Conservation (phyloP, 2,329 filamentous ascomycete genomes). For the Thielaviopsis cerberus region DNA sequence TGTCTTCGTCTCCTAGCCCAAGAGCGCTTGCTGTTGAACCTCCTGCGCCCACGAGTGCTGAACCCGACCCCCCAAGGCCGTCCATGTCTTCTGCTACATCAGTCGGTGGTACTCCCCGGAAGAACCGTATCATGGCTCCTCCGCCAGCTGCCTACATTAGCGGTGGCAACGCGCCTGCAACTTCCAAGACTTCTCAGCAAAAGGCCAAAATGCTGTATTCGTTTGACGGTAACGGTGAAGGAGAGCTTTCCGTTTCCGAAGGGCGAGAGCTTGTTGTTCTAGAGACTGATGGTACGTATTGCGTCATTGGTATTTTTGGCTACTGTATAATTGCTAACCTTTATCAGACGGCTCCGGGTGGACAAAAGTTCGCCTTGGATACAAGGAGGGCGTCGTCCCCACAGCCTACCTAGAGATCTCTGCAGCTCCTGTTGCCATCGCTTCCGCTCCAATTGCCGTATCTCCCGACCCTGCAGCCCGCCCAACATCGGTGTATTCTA, state of each 20-base stretch:
- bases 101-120: constrained; percentile 22
- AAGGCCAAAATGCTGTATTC: constrained; percentile 77
- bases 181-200: constrained; percentile 26
- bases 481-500: constrained; percentile 59
- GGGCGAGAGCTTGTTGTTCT: constrained; percentile 60
- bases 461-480: constrained; percentile 33
- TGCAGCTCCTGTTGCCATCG: constrained; percentile 19
- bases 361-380: constrained; percentile 62
- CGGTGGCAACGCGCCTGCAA: constrained; percentile 33
- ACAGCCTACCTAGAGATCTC: constrained; percentile 63
- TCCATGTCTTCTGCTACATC: constrained; percentile 9
- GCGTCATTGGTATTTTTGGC: neutral
- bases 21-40: constrained; percentile 31
- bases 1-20: constrained; percentile 9
- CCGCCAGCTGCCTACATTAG: constrained; percentile 68
- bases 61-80: constrained; percentile 14
- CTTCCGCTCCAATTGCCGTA: constrained; percentile 18
- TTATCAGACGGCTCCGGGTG: constrained; percentile 69
- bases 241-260: constrained; percentile 64
- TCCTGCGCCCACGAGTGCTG: constrained; percentile 12
- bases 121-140: constrained; percentile 66
- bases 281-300: constrained; percentile 72
- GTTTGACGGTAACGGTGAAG: constrained; percentile 64
- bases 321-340: constrained; percentile 16
- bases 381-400: constrained; percentile 70